phyloP scores from a whole-genome alignment of 2,329 filamentous ascomycete species.

The Cordyceps cicadae region DNA sequence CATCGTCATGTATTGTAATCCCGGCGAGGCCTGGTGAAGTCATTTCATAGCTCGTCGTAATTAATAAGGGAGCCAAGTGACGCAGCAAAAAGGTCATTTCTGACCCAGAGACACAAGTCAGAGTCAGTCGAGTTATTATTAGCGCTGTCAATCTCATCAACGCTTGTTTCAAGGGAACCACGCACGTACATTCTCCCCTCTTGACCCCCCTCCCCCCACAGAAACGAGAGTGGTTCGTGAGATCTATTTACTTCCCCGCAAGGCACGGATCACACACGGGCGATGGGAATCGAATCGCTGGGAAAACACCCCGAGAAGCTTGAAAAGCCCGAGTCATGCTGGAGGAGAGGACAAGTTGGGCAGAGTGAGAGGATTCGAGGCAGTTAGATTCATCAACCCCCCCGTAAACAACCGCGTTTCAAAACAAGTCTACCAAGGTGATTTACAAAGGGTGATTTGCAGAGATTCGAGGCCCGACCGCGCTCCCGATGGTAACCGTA shows the following conservation, averaged over 20 bases:
- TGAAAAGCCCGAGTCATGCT: background rate
- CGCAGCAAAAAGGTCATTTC: background rate
- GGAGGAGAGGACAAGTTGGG: background rate
- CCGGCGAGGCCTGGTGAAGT: no score
- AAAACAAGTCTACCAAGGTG: no score
- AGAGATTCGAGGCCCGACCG: no score
- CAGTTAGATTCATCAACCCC: background rate
- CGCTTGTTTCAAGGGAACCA: background rate
- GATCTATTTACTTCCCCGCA: background rate
- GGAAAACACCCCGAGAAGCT: background rate
- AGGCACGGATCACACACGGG: conserved; percentile 1
- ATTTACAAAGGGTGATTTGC: no score
- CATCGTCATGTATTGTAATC: background rate
- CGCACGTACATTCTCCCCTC: background rate
- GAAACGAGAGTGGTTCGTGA: background rate
- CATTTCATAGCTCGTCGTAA: no score
- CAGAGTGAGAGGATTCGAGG: background rate
- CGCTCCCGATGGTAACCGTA: no score
- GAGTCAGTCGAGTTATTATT: background rate
- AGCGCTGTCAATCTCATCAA: background rate
- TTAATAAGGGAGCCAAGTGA: background rate
- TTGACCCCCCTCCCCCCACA: background rate
- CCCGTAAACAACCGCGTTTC: background rate
- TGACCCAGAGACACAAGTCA: background rate
- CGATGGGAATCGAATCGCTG: background rate